Conservation (phyloP, 2,329 filamentous ascomycete species). For the Xylaria sp. region DNA sequence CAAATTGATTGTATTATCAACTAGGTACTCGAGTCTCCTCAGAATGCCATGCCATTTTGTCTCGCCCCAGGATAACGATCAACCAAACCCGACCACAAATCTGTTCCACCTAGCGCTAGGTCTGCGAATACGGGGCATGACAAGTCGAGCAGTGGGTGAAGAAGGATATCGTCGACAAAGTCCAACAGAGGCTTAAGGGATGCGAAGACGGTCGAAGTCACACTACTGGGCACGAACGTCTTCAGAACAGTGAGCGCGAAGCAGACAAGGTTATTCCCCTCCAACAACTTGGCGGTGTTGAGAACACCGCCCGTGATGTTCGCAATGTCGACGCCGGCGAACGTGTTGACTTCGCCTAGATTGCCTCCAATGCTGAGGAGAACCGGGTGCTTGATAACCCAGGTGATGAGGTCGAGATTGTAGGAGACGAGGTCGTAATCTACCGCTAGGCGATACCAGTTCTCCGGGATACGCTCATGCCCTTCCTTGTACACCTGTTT, state of each 20-base stretch:
- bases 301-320: constrained; percentile 53
- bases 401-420: constrained; percentile 47
- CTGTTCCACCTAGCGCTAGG: constrained; percentile 35
- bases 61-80: constrained; percentile 29
- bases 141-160: constrained; percentile 36
- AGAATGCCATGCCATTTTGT: constrained; percentile 25
- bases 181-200: constrained; percentile 41
- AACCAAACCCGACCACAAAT: constrained; percentile 25
- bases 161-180: constrained; percentile 44
- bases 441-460: constrained; percentile 54
- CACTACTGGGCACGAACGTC: constrained; percentile 49
- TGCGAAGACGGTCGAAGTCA: constrained; percentile 44
- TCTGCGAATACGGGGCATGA: constrained; percentile 41
- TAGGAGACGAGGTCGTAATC: constrained; percentile 54
- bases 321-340: constrained; percentile 51
- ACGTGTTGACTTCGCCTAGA: constrained; percentile 55
- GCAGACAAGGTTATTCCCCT: constrained; percentile 53
- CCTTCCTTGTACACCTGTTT: constrained; percentile 52
- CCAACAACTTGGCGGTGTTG: constrained; percentile 47
- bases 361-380: constrained; percentile 58
- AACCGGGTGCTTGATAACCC: constrained; percentile 48
- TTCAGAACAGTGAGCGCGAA: constrained; percentile 49
- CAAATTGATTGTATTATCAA: neutral
- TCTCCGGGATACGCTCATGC: constrained; percentile 58
- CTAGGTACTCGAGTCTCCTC: neutral